Evolutionary conservation across 257 asterid genomes (phyloP).

Genomic region (Scutellaria baicalensis): DNA sequence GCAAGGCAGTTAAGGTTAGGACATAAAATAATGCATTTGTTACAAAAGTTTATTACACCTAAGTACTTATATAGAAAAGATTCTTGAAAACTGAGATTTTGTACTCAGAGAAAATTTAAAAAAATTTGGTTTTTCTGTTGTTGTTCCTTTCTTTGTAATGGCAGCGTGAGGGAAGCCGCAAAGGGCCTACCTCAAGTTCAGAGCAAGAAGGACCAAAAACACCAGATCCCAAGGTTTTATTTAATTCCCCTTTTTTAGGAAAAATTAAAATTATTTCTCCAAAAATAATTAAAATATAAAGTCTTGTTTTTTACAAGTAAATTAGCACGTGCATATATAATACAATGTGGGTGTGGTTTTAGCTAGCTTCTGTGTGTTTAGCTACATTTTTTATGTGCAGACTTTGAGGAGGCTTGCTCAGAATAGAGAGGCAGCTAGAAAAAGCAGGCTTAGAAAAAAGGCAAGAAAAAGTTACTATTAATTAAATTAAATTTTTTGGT

Average conservation of each 20-base stretch:
- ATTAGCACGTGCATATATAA: background rate
- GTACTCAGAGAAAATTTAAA: background rate
- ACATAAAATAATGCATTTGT: slow-evolving; percentile 23
- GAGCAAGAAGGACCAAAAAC: slow-evolving; percentile 74
- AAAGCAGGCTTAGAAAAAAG: slow-evolving; percentile 92
- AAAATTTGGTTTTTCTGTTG: background rate
- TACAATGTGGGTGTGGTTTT: slow-evolving; percentile 6
- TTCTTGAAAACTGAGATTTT: slow-evolving; percentile 16
- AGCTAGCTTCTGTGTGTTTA: slow-evolving; percentile 1
- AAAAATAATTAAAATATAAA: too few relatives aligned
- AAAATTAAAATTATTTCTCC: background rate
- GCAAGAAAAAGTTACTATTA: slow-evolving; percentile 13
- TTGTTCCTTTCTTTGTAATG: slow-evolving; percentile 17
- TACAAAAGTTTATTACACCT: background rate
- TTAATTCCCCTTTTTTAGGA: background rate
- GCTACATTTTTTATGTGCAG: slow-evolving; percentile 22
- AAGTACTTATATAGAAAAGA: background rate
- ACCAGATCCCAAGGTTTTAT: slow-evolving; percentile 76
- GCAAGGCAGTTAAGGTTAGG: slow-evolving; percentile 73
- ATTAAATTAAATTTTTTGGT: background rate
- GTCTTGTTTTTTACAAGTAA: too few relatives aligned
- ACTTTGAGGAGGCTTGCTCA: slow-evolving; percentile 90
- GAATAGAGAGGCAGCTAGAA: slow-evolving; percentile 97
- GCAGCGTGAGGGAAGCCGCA: slow-evolving; percentile 80
- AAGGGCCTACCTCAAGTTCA: slow-evolving; percentile 51